Evolutionary conservation across 371 early-diverging fungal species (phyloP).

Genomic region (Encephalitozoon hellem): DNA sequence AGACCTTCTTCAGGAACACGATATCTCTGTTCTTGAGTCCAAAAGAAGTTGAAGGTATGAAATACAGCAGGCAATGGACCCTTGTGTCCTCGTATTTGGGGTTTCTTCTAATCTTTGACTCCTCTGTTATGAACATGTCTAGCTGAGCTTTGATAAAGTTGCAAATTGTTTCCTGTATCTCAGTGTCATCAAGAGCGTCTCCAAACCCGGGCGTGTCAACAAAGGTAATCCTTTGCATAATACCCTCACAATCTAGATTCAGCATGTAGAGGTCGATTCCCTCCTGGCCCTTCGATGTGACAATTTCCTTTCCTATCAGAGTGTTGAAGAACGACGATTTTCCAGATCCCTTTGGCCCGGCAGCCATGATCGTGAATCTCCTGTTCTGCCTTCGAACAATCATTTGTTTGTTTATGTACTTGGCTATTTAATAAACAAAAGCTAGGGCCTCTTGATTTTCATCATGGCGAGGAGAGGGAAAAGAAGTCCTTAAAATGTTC

Average conservation of each 20-base stretch:
- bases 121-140: conserved; percentile 57
- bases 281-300: neutral
- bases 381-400: conserved; percentile 38
- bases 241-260: conserved; percentile 49
- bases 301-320: conserved; percentile 44
- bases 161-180: conserved; percentile 44
- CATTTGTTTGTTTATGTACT: conserved; percentile 23
- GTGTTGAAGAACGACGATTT: conserved; percentile 56
- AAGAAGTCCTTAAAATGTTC: neutral
- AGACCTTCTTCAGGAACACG: conserved; percentile 49
- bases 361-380: conserved; percentile 52
- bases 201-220: conserved; percentile 59
- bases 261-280: conserved; percentile 52
- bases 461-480: neutral
- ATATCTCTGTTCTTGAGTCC: conserved; percentile 58
- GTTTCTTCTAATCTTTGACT: conserved; percentile 59
- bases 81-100: conserved; percentile 56
- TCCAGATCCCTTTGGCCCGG: conserved; percentile 48
- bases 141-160: conserved; percentile 52
- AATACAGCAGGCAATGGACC: conserved; percentile 57
- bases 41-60: conserved; percentile 42
- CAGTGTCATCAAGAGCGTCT: conserved; percentile 12
- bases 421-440: neutral
- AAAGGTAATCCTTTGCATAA: conserved; percentile 45
- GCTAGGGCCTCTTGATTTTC: neutral